Evolutionary conservation across 2,329 filamentous ascomycete genomes (phyloP).

Genomic region (Ophiocordyceps camponoti-floridani): DNA sequence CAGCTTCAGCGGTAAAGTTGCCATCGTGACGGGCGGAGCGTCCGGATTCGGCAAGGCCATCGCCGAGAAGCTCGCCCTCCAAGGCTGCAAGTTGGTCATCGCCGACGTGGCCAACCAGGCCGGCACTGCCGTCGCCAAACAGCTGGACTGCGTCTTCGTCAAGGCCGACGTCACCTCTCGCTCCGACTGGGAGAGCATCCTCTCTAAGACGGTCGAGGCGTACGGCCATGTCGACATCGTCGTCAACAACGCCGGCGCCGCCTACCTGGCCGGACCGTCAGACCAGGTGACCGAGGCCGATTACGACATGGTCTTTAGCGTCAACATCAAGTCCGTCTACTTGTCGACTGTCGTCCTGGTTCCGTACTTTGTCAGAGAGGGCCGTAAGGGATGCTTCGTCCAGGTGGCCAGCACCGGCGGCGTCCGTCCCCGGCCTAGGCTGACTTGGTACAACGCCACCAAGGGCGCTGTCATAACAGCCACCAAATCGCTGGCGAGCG

Average conservation of each 20-base stretch:
- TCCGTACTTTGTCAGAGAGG: slow-evolving; percentile 39
- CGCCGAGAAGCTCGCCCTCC: slow-evolving; percentile 35
- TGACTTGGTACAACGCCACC: slow-evolving; percentile 55
- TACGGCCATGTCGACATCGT: slow-evolving; percentile 38
- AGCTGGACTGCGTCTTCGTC: slow-evolving; percentile 24
- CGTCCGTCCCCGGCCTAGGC: slow-evolving; percentile 36
- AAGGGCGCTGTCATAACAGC: slow-evolving; percentile 49
- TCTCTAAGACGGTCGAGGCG: slow-evolving; percentile 23
- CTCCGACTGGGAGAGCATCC: slow-evolving; percentile 32
- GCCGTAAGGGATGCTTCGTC: slow-evolving; percentile 41
- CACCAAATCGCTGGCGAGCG: slow-evolving; percentile 43
- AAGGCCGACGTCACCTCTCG: slow-evolving; percentile 30
- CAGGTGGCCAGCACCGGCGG: slow-evolving; percentile 48
- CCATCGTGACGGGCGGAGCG: slow-evolving; percentile 33
- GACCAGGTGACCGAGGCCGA: slow-evolving; percentile 45
- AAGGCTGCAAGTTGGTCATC: slow-evolving; percentile 43
- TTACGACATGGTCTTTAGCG: slow-evolving; percentile 47
- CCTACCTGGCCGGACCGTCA: slow-evolving; percentile 44
- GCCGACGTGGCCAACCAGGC: slow-evolving; percentile 39
- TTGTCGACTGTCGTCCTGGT: slow-evolving; percentile 39
- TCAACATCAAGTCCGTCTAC: slow-evolving; percentile 53
- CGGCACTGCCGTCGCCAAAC: slow-evolving; percentile 26
- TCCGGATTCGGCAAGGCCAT: slow-evolving; percentile 49
- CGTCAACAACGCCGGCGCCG: slow-evolving; percentile 39
- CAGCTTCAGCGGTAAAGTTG: slow-evolving; percentile 22